Conservation (phyloP, 75 land plant genomes). For the Cryptomeria japonica region DNA sequence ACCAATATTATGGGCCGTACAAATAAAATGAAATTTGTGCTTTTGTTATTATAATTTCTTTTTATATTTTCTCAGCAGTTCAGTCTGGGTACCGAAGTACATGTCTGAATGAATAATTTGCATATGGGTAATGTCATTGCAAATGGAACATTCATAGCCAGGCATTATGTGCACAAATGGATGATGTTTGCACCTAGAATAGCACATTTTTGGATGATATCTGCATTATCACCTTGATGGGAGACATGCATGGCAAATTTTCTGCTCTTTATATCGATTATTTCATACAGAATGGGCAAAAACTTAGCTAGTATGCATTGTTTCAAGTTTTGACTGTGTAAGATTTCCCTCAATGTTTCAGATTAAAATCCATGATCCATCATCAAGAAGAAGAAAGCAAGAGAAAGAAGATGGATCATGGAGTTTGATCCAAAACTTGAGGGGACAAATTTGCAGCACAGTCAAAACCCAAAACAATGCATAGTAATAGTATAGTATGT, state of each 20-base stretch:
- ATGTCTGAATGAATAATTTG: neutral
- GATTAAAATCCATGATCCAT: no score
- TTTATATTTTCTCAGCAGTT: neutral
- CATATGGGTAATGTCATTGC: neutral
- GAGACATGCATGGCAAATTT: neutral
- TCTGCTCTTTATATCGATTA: neutral
- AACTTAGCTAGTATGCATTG: neutral
- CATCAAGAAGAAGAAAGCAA: no score
- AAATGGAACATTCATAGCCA: neutral
- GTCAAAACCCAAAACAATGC: no score
- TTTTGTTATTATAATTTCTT: neutral
- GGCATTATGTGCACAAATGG: neutral
- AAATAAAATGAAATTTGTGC: neutral
- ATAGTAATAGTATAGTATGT: no score
- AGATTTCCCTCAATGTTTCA: no score
- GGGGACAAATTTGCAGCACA: no score
- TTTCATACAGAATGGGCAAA: neutral
- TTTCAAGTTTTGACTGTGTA: no score
- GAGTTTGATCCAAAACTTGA: no score
- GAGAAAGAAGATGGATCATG: no score
- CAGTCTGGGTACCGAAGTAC: neutral
- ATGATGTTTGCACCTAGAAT: neutral
- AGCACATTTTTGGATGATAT: neutral
- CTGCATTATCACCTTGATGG: neutral
- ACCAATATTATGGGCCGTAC: neutral